These are phyloP conservation scores for Tubosaeta sp. DNA, from an alignment of 768 basidiomycete genomes.

Conservation along the genomic window DNA sequence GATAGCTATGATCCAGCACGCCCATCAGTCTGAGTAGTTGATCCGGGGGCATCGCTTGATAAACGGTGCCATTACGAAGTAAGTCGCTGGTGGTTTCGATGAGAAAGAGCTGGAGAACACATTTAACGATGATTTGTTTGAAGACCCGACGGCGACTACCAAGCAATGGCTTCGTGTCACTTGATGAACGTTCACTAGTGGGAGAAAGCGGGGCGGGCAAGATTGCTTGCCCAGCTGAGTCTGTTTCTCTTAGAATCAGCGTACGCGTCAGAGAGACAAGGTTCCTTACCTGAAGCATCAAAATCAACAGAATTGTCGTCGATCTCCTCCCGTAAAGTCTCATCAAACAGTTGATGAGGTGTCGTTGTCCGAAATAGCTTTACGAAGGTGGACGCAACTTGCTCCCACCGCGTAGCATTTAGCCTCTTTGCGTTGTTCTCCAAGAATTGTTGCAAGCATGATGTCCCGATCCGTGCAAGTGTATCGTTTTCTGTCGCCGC, in stretches of 20 bases:
- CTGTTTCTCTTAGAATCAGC: slow-evolving; percentile 26
- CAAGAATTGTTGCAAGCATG: slow-evolving; percentile 92
- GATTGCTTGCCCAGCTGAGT: slow-evolving; percentile 62
- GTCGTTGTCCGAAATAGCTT: slow-evolving; percentile 97
- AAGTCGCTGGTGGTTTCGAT: slow-evolving; percentile 98
- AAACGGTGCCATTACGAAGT: slow-evolving; percentile 87
- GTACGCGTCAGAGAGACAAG: slow-evolving; percentile 1
- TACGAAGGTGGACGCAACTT: slow-evolving; percentile 87
- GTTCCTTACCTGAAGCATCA: slow-evolving; percentile 39
- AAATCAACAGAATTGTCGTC: slow-evolving; percentile 54
- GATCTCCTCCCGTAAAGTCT: slow-evolving; percentile 80
- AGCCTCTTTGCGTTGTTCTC: slow-evolving; percentile 91
- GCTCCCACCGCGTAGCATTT: slow-evolving; percentile 82
- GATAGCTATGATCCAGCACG: slow-evolving; percentile 94
- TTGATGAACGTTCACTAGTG: slow-evolving; percentile 48
- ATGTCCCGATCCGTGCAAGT: slow-evolving; percentile 93
- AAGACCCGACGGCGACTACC: slow-evolving; percentile 80
- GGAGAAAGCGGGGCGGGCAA: slow-evolving; percentile 88
- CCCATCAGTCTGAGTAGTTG: slow-evolving; percentile 93
- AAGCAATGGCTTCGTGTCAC: slow-evolving; percentile 50
- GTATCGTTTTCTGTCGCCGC: slow-evolving; percentile 85
- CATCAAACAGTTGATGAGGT: slow-evolving; percentile 95
- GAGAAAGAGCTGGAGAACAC: slow-evolving; percentile 90
- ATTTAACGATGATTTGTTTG: slow-evolving; percentile 99
- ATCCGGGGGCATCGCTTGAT: slow-evolving; percentile 89